Evolutionary conservation across 768 basidiomycete genomes (phyloP), one percentile per base, ranked within the genome.

Genomic region (Calocera cornea): DNA sequence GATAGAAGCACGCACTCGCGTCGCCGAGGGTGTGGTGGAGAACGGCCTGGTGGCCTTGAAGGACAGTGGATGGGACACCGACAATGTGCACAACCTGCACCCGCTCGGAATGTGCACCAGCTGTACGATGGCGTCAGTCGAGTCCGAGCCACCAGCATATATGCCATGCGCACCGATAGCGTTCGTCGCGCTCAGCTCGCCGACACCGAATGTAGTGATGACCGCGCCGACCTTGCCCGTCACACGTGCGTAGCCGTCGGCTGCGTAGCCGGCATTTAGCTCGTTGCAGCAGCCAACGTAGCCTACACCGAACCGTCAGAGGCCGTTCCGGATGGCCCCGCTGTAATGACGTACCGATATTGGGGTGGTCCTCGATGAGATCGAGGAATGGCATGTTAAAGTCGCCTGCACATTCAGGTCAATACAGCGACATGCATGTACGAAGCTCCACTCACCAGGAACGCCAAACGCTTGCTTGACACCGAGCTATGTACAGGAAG

Each of bases 1-100:
- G 34, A 24, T n/a, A 47, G 17, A 66, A n/a, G n/a, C n/a, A 65
- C 19, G 71, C 67, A 49, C 86, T 81, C 69, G 88, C 90, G 71
- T 93, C 88, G 44, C 92, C 92, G 12, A 95, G 83, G 0, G 92
- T 94, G 72, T 95, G 93, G 72, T 95, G 93, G 33, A 95, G 81
- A 75, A 93, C 79, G 2, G 90, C 87, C 64, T 83, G 84, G 29
- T 78, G 77, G 75, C 84, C 86, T 72, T 92, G 87, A 71, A 93
- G 86, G 14, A 77, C 71, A 2, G 88, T 90, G 72, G 83, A 87
- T 0, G 93, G 92, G 0, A 84, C 84, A 47, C 94, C 93, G 34
- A 87, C 94, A 65, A 97, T 82, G 72, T 95, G 94, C 14, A 97
- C 79, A 1, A 95, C 83, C 10, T 94, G 94, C 2, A 97, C 86